These are phyloP conservation scores for Lunularia cruciata DNA, from an alignment of 225 moss, liverwort and hornwort species.

Conservation along the genomic window DNA sequence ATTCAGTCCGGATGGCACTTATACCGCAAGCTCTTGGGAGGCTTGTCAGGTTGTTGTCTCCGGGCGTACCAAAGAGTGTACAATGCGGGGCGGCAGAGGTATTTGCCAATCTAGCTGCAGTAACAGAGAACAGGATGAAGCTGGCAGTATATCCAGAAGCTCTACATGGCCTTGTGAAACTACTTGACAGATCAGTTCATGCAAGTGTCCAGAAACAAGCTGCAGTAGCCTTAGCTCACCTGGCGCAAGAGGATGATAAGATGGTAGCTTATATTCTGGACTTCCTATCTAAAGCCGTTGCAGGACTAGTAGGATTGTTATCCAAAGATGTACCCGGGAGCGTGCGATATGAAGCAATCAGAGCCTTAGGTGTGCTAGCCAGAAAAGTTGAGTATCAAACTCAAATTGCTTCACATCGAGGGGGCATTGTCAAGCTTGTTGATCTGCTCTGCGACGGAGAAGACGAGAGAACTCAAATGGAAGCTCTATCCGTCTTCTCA, in stretches of 20 bases:
- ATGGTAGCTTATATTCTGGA: not conserved
- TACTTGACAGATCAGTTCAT: not conserved
- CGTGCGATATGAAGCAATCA: not conserved
- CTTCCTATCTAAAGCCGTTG: not conserved
- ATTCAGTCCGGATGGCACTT: not conserved
- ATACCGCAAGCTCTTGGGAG: not conserved
- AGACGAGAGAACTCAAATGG: not conserved
- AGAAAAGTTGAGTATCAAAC: not conserved
- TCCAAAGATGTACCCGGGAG: not conserved
- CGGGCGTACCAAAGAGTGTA: constrained; percentile 1
- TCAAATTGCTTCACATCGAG: not conserved
- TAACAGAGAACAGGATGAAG: constrained; percentile 4
- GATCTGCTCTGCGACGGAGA: not conserved
- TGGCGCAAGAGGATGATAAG: not conserved
- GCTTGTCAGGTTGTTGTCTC: not conserved
- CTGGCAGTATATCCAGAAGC: constrained; percentile 10
- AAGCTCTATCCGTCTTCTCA: not conserved
- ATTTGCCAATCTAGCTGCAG: not conserved
- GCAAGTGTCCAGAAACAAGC: not conserved
- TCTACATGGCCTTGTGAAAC: not conserved
- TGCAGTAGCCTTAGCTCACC: not conserved
- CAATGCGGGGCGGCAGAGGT: not conserved
- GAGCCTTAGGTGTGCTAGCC: not conserved
- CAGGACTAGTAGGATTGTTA: not conserved
- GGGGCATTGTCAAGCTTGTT: not conserved